Conservation (phyloP, 192 early-diverging fungal species). For the Rhizoclosmatium sp. region DNA sequence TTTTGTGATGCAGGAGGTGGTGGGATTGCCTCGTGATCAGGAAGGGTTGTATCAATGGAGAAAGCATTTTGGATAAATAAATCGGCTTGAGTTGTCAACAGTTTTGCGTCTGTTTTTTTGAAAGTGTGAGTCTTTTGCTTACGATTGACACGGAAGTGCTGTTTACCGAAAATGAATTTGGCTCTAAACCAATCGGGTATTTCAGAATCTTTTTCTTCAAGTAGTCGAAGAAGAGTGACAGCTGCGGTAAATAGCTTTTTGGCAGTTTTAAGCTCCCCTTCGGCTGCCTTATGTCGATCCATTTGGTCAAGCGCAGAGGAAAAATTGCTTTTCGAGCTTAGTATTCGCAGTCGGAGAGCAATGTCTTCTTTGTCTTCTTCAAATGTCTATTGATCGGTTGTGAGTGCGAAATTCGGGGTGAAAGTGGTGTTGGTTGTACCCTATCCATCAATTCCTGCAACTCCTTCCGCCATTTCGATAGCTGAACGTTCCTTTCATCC, state of each 20-base stretch:
- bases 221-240: conserved; percentile 19
- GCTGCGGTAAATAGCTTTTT: conserved; percentile 39
- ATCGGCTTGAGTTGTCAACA: conserved; percentile 35
- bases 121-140: no score
- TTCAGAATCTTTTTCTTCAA: conserved; percentile 34
- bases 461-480: conserved; percentile 25
- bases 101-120: conserved; percentile 24
- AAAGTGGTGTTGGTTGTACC: not conserved
- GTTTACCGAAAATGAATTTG: conserved; percentile 33
- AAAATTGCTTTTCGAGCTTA: conserved; percentile 35
- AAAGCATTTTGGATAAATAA: conserved; percentile 37
- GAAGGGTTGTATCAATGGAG: conserved; percentile 35
- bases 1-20: conserved; percentile 16
- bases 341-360: conserved; percentile 31
- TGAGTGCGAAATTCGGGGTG: not conserved
- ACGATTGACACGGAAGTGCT: no score
- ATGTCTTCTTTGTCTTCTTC: conserved; percentile 43
- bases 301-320: conserved; percentile 35
- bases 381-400: conserved; percentile 26
- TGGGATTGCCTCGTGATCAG: conserved; percentile 30
- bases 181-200: conserved; percentile 37
- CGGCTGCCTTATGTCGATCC: conserved; percentile 42
- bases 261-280: conserved; percentile 37
- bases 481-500: conserved; percentile 36
- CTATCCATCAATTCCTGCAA: conserved; percentile 36